Evolutionary conservation across 2,329 filamentous ascomycete genomes (phyloP).

Genomic region (Fusarium nelsonii): DNA sequence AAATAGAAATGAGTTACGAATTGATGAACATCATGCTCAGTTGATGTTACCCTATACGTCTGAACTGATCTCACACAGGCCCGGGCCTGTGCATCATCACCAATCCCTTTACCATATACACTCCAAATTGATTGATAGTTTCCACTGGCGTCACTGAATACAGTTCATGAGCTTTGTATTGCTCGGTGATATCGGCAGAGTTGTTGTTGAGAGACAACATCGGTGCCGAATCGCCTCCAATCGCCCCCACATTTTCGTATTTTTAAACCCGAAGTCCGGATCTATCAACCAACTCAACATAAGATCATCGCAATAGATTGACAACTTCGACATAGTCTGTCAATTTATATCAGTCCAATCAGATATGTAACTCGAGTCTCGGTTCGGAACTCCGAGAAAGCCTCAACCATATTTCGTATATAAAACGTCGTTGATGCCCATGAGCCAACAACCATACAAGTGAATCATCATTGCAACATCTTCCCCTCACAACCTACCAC

Average conservation of each 20-base stretch:
- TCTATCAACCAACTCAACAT: background rate
- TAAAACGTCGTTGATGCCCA: background rate
- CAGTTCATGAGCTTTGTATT: background rate
- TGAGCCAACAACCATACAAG: background rate
- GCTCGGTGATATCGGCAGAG: background rate
- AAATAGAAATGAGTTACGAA: slow-evolving; percentile 26
- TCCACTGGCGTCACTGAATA: background rate
- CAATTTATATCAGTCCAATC: background rate
- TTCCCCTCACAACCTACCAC: slow-evolving; percentile 22
- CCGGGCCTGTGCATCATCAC: background rate
- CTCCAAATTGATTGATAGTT: no score
- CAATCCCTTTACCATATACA: background rate
- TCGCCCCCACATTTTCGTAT: background rate
- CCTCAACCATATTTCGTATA: background rate
- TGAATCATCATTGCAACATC: slow-evolving; percentile 13
- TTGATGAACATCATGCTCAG: slow-evolving; percentile 1
- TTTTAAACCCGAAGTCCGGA: background rate
- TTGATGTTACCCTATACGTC: slow-evolving; percentile 13
- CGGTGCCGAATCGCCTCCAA: background rate
- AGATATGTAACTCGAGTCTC: background rate
- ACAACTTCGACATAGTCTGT: background rate
- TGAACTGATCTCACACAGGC: background rate
- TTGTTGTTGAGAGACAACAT: background rate
- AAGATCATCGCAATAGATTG: background rate
- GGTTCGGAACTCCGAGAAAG: slow-evolving; percentile 5